These are phyloP conservation scores for Aspergillus aculeatinus DNA, from an alignment of 2,329 filamentous ascomycete genomes.

Conservation along the genomic window DNA sequence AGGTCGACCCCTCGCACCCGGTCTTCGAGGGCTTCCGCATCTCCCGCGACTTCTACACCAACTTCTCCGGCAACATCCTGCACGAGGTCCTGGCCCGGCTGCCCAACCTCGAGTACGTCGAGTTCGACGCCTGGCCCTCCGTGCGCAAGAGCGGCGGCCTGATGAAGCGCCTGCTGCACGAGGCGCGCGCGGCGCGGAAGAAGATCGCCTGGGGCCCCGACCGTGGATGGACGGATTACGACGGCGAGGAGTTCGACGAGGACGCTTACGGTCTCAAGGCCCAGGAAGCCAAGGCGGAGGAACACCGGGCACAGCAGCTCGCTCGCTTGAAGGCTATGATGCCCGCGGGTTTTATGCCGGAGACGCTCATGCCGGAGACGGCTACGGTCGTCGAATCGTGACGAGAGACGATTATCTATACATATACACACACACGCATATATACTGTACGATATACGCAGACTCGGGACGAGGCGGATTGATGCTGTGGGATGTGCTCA, in stretches of 20 bases:
- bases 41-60: constrained; percentile 57
- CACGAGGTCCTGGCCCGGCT: constrained; percentile 51
- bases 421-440: neutral
- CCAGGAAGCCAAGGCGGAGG: neutral
- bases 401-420: neutral
- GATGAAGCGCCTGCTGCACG: constrained; percentile 48
- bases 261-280: constrained; percentile 15
- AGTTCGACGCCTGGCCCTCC: constrained; percentile 58
- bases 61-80: constrained; percentile 54
- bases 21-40: constrained; percentile 59
- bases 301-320: neutral
- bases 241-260: constrained; percentile 21
- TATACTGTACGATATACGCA: neutral
- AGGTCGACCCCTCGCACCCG: constrained; percentile 55
- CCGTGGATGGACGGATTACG: constrained; percentile 38
- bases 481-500: neutral
- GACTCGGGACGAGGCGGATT: neutral
- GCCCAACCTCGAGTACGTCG: constrained; percentile 50
- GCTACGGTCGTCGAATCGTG: neutral
- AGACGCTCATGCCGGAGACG: neutral
- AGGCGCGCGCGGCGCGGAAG: constrained; percentile 34
- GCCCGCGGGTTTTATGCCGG: neutral
- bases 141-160: constrained; percentile 53
- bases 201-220: constrained; percentile 43
- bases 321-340: neutral